phyloP scores from a whole-genome alignment of 2,329 filamentous ascomycete genomes.

The Paecilomyces formosus region DNA sequence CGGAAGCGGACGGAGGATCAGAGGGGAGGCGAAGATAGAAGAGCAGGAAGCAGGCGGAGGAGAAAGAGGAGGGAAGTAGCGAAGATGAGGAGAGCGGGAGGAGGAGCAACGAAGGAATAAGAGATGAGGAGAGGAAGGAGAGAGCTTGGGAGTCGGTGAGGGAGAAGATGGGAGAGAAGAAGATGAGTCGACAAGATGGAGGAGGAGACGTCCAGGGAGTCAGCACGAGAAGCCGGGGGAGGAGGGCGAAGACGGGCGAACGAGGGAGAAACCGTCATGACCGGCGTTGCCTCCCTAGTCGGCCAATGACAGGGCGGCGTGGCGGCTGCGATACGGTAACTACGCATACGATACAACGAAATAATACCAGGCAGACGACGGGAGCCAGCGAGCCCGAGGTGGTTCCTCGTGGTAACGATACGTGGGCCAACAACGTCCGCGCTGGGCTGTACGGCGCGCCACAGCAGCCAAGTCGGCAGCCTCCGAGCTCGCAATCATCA shows the following conservation, averaged over 20 bases:
- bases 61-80: slow-evolving; percentile 8
- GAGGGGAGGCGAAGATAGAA: slow-evolving; percentile 1
- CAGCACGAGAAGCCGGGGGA: slow-evolving; percentile 3
- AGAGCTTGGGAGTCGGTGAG: slow-evolving; percentile 8
- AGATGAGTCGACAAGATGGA: slow-evolving; percentile 8
- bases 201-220: slow-evolving; percentile 5
- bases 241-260: slow-evolving; percentile 14
- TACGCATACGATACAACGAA: slow-evolving; percentile 1
- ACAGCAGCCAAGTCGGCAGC: not conserved
- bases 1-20: slow-evolving; percentile 2
- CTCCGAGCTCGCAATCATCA: not conserved
- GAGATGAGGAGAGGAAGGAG: slow-evolving; percentile 11
- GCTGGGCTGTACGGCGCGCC: not conserved
- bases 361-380: not conserved
- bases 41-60: slow-evolving; percentile 5
- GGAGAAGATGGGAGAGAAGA: slow-evolving; percentile 7
- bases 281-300: slow-evolving; percentile 2
- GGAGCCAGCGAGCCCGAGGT: not conserved
- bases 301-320: slow-evolving; percentile 7
- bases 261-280: slow-evolving; percentile 10
- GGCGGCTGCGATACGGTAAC: slow-evolving; percentile 9
- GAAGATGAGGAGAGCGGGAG: slow-evolving; percentile 5
- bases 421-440: slow-evolving; percentile 6
- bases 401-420: slow-evolving; percentile 16
- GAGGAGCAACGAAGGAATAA: slow-evolving; percentile 11